Percentiles rank a stretch among this genome's conserved stretches.
Evolutionary conservation across 306 rosid genomes (phyloP).

Genomic region (Acacia acuminata): DNA sequence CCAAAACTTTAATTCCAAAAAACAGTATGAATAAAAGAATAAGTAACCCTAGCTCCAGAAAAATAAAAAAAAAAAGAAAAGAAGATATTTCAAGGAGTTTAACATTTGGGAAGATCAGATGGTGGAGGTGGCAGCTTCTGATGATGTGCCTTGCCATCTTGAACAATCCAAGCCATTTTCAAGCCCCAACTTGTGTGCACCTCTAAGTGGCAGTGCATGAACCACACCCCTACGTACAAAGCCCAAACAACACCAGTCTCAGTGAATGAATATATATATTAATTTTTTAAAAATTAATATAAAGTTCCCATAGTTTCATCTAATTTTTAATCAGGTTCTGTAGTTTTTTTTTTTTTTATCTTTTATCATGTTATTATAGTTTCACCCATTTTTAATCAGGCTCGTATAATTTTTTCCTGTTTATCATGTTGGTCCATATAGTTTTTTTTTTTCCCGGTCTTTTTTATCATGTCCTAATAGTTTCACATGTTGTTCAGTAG

Average conservation of each 20-base stretch:
- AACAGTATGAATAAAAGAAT: not conserved
- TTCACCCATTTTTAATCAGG: no score
- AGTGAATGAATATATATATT: not conserved
- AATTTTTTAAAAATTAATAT: no score
- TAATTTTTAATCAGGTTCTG: no score
- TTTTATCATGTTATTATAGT: no score
- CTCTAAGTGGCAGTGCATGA: conserved; percentile 62
- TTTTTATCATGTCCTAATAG: no score
- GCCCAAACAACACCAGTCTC: not conserved
- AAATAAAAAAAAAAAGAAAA: not conserved
- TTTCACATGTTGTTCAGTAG: no score
- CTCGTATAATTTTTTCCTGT: no score
- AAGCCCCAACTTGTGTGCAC: conserved; percentile 63
- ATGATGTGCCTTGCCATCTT: conserved; percentile 40
- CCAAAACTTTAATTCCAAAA: not conserved
- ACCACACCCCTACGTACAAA: conserved; percentile 47
- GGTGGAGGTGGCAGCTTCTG: conserved; percentile 63
- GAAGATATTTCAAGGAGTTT: not conserved
- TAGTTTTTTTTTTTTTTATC: no score
- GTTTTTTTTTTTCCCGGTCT: no score
- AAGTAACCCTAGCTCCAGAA: not conserved
- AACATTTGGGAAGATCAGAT: conserved; percentile 57
- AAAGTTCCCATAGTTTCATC: no score
- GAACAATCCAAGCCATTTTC: conserved; percentile 60
- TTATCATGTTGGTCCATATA: no score